A percentile compares a stretch with the other conserved stretches of the same genome.
Evolutionary conservation across 2,329 filamentous ascomycete genomes (phyloP).

Genomic region (Nigrospora sphaerica): DNA sequence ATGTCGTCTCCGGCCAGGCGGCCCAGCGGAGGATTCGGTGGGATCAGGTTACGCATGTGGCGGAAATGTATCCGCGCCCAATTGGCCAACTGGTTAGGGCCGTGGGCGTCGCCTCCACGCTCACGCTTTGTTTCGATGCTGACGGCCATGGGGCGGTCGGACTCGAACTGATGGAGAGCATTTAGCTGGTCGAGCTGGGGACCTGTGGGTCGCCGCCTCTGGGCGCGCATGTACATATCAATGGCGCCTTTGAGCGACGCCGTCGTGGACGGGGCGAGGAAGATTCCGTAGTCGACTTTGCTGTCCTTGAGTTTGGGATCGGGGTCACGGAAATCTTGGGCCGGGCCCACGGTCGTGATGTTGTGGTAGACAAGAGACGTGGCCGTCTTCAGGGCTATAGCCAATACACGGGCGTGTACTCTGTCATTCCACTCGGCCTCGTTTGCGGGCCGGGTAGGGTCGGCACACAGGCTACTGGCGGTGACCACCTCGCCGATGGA

Average conservation of each 20-base stretch:
- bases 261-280: not conserved
- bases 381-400: not conserved
- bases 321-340: not conserved
- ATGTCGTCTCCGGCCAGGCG: too few relatives aligned
- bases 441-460: not conserved
- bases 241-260: not conserved
- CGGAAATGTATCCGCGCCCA: constrained; percentile 2
- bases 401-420: not conserved
- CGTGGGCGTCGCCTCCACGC: constrained; percentile 1
- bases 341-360: not conserved
- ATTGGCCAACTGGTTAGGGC: constrained; percentile 4
- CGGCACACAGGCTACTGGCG: too few relatives aligned
- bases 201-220: not conserved
- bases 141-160: constrained; percentile 2
- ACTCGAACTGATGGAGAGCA: constrained; percentile 1
- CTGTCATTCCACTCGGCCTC: constrained; percentile 3
- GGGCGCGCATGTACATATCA: not conserved
- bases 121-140: constrained; percentile 3
- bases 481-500: too few relatives aligned
- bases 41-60: not conserved
- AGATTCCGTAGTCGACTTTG: constrained; percentile 3
- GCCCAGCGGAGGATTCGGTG: not conserved
- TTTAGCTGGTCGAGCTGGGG: not conserved
- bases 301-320: not conserved
- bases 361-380: constrained; percentile 1